phyloP scores from a whole-genome alignment of 441 rosid genomes.

The Omphalea diandra region DNA sequence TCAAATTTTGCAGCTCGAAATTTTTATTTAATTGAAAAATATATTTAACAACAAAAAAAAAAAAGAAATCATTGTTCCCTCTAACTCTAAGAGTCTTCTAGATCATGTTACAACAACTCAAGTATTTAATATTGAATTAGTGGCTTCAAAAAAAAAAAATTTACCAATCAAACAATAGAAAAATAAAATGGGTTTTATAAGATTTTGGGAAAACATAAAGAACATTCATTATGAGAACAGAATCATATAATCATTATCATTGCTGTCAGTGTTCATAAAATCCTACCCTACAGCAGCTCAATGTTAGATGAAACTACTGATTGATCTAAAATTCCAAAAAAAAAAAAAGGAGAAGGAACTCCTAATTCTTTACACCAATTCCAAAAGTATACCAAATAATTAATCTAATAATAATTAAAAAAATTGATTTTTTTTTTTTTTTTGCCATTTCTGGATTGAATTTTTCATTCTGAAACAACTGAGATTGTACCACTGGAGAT shows the following conservation, averaged over 20 bases:
- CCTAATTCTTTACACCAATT: slow-evolving; percentile 38
- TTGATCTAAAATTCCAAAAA: not conserved
- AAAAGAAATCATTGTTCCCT: too few species aligned
- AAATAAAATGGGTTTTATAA: too few species aligned
- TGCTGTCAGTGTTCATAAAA: slow-evolving; percentile 31
- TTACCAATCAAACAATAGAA: not conserved
- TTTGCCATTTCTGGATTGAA: not conserved
- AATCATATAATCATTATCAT: slow-evolving; percentile 31
- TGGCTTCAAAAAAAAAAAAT: not conserved
- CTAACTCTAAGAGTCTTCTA: too few species aligned
- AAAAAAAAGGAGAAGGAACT: not conserved
- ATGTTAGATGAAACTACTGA: slow-evolving; percentile 35
- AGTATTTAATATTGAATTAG: too few species aligned
- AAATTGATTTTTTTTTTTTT: slow-evolving; percentile 4
- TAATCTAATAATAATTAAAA: slow-evolving; percentile 12
- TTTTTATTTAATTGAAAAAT: too few species aligned
- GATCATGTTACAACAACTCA: too few species aligned
- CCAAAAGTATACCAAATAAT: slow-evolving; percentile 22
- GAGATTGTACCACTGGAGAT: slow-evolving; percentile 66
- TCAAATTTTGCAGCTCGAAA: too few species aligned
- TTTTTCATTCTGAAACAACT: slow-evolving; percentile 57
- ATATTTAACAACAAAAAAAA: too few species aligned
- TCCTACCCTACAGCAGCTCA: slow-evolving; percentile 38
- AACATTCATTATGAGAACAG: not conserved
- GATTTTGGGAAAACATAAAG: too few species aligned